These are phyloP conservation scores for Mimosa bimucronata DNA, from an alignment of 306 rosid genomes.

Conservation along the genomic window DNA sequence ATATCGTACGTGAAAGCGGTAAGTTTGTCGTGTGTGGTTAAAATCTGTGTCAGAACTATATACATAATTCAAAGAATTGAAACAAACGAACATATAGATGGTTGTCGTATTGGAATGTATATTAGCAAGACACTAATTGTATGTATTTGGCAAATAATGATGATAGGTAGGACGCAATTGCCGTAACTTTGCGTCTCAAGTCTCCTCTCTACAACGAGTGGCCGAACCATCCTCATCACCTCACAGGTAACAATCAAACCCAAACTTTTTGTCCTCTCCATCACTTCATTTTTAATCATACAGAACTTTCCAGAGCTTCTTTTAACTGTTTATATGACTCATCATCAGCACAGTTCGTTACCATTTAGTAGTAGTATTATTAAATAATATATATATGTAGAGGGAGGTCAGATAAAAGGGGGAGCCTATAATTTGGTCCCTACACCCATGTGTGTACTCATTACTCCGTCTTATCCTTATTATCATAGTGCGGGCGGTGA, in stretches of 20 bases:
- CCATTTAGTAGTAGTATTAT: neutral
- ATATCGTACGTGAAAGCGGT: neutral
- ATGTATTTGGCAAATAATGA: neutral
- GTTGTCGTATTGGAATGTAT: neutral
- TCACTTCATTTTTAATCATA: neutral
- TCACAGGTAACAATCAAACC: neutral
- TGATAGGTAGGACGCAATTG: neutral
- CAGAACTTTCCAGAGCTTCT: neutral
- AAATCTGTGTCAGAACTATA: too few relatives aligned
- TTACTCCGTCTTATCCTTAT: too few relatives aligned
- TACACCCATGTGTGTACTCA: too few relatives aligned
- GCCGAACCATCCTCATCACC: neutral
- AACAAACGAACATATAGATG: neutral
- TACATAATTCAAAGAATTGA: neutral
- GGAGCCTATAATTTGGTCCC: neutral
- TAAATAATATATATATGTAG: neutral
- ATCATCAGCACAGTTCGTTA: neutral
- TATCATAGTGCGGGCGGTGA: too few relatives aligned
- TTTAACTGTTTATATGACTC: neutral
- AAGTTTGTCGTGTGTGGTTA: neutral
- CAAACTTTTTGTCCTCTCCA: neutral
- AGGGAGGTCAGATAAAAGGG: neutral
- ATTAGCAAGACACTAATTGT: neutral
- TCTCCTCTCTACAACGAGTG: neutral
- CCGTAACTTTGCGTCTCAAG: slow-evolving; percentile 15